Base-by-base conservation (phyloP, 2,329 filamentous ascomycete genomes). In the Aspergillus terreus region DNA sequence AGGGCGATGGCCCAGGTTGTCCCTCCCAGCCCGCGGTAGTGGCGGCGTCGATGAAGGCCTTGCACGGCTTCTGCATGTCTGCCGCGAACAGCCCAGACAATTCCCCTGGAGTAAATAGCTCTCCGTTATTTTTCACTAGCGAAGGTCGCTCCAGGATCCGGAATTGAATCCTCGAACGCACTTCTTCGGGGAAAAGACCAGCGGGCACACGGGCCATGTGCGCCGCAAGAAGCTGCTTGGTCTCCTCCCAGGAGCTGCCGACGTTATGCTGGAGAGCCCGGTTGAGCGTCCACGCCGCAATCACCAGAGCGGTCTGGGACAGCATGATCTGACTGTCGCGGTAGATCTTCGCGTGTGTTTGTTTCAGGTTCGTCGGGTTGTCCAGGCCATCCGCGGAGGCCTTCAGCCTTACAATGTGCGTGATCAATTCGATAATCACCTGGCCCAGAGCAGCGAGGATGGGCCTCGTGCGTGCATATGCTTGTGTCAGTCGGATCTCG, bases 401-500 rank as follows among this genome's bases (percentile, higher is more conserved):
- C 32, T 62, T 66, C n/a, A 76, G 57, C 19, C 64, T 67, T 17
- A 61, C 58, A 17, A 73, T 65, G 53, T 75, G 69, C 10, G 69
- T 66, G 41, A 70, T 66, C 15, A 75, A 63, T 54, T 75, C 73
- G 44, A 71, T 65, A 43, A 70, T 60, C 6, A 76, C 65, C 52
- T 76, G 74, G 49, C 71, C 67, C 32, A 76, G 48, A 4, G 70
- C 71, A n/a, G 67, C 68, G 27, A 76, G 59, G 12, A 69, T 51
- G 44, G 68, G 63, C 25, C 71, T 70, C 11, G 67, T 68, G 51
- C 68, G 70, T 17, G 67, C 71, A 44, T 72, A 72, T 15, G 41
- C 50, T 5, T 55, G 33, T 1, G 62, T 54, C 14, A 72, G 63
- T 11, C 58, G 64, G 35, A 71, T 69, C 1, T 52, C 58, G 5